These are phyloP conservation scores for Purpureocillium lavendulum DNA, from an alignment of 2,329 filamentous ascomycete genomes.

Conservation along the genomic window DNA sequence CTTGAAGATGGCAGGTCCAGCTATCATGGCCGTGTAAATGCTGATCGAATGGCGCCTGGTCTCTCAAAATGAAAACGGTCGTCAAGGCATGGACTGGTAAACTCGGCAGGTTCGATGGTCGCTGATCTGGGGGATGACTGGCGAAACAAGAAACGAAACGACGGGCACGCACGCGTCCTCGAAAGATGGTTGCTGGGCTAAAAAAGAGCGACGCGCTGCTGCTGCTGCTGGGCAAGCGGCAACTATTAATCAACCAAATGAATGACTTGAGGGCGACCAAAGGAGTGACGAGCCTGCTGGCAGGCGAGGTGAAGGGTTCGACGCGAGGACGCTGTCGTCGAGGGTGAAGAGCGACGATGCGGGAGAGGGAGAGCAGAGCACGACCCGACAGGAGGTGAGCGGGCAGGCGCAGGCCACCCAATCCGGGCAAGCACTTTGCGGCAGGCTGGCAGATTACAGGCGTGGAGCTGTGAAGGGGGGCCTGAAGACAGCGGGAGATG, in stretches of 20 bases:
- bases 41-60: too few species aligned
- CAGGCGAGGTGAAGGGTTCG: conserved; percentile 28
- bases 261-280: conserved; percentile 29
- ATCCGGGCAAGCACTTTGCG: too few species aligned
- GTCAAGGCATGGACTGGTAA: too few species aligned
- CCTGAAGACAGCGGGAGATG: background rate
- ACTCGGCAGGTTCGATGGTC: background rate
- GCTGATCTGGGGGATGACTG: background rate
- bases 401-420: background rate
- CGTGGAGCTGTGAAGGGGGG: conserved; percentile 3
- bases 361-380: conserved; percentile 11
- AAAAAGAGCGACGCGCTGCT: conserved; percentile 2
- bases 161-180: too few species aligned
- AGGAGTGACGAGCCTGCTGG: conserved; percentile 51
- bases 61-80: too few species aligned
- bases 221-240: background rate
- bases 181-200: too few species aligned
- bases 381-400: background rate
- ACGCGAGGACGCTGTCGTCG: conserved; percentile 22
- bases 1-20: too few species aligned
- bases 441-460: background rate
- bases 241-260: conserved; percentile 19
- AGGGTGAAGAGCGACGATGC: conserved; percentile 24
- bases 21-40: too few species aligned
- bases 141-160: background rate